phyloP scores from a whole-genome alignment of 2,329 filamentous ascomycete genomes.

The Penicillium sp. region DNA sequence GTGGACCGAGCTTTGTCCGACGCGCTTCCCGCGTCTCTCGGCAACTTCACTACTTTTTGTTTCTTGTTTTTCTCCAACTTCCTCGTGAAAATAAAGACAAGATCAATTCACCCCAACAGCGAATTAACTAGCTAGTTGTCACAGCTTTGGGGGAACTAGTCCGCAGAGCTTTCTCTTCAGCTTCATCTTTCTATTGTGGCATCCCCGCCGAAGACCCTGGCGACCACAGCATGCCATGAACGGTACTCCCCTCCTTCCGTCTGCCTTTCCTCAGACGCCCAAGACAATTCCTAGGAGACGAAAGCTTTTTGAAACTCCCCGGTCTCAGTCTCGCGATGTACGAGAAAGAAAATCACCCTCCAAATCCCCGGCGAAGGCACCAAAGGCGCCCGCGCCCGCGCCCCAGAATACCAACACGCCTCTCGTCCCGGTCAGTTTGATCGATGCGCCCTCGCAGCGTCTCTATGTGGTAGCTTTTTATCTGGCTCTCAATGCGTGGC shows the following conservation, averaged over 20 bases:
- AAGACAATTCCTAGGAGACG: constrained; percentile 47
- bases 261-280: constrained; percentile 78
- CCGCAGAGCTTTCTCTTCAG: background rate
- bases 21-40: constrained; percentile 28
- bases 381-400: constrained; percentile 14
- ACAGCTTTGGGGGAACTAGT: background rate
- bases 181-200: background rate
- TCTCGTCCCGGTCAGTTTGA: constrained; percentile 74
- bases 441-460: constrained; percentile 89
- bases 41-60: constrained; percentile 22
- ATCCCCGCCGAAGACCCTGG: constrained; percentile 8
- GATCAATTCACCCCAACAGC: background rate
- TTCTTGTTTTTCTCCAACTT: constrained; percentile 8
- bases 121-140: background rate
- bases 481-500: constrained; percentile 72
- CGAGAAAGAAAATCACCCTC: constrained; percentile 23
- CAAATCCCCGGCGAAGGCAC: constrained; percentile 21
- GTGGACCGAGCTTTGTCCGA: constrained; percentile 19
- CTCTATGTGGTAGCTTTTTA: constrained; percentile 85
- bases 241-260: constrained; percentile 77
- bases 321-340: constrained; percentile 24
- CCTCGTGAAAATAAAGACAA: background rate
- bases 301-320: constrained; percentile 30
- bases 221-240: constrained; percentile 68
- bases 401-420: constrained; percentile 48